Conservation (phyloP, 371 early-diverging fungal species). For the Syncephalastrum monosporum region DNA sequence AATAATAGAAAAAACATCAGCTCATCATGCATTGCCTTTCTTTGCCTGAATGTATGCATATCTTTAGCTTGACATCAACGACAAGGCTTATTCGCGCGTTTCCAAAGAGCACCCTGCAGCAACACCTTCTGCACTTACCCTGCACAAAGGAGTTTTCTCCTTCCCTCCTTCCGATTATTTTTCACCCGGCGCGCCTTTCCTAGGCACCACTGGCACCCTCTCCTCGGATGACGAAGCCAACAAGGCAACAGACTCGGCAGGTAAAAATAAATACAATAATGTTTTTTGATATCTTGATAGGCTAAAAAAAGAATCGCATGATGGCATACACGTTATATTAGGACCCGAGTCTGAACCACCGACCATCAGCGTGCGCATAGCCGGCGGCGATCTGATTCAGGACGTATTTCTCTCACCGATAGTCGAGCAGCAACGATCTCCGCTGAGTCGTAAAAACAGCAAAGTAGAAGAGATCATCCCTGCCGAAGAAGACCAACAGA, state of each 20-base stretch:
- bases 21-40: background rate
- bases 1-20: background rate
- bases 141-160: conserved; percentile 13
- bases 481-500: conserved; percentile 1
- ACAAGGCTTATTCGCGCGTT: conserved; percentile 6
- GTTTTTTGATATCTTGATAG: background rate
- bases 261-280: too few relatives aligned
- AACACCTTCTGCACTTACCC: conserved; percentile 4
- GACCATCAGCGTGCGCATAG: conserved; percentile 21
- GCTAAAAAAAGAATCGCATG: too few relatives aligned
- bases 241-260: too few relatives aligned
- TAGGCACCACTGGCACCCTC: conserved; percentile 7
- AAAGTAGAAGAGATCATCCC: conserved; percentile 2
- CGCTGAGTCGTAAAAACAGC: background rate
- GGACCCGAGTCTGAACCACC: conserved; percentile 15
- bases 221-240: too few relatives aligned
- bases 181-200: conserved; percentile 15
- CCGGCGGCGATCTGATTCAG: conserved; percentile 17
- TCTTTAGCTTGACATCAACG: conserved; percentile 13
- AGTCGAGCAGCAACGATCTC: conserved; percentile 13
- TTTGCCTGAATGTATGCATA: background rate
- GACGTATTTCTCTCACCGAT: conserved; percentile 22
- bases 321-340: background rate
- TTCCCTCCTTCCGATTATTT: conserved; percentile 15
- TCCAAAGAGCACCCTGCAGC: conserved; percentile 2